phyloP scores from a whole-genome alignment of 2,329 filamentous ascomycete species.

The Didymella pomorum region DNA sequence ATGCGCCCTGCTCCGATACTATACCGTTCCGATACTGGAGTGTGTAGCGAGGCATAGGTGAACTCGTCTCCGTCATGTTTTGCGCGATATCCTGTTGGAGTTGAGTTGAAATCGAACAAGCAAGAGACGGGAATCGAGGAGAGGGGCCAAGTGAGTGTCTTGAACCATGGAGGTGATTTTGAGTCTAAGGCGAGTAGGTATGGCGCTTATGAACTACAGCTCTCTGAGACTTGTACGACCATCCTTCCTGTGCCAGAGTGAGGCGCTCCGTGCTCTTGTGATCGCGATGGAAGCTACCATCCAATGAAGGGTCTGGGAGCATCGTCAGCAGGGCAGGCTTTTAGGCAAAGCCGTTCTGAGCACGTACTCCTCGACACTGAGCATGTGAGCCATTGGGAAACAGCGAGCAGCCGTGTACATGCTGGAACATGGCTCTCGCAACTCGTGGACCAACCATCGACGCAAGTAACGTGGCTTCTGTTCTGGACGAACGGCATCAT shows the following conservation, averaged over 20 bases:
- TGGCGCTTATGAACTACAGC: slow-evolving; percentile 45
- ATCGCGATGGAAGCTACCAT: slow-evolving; percentile 22
- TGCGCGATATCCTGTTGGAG: not conserved
- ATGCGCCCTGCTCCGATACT: slow-evolving; percentile 26
- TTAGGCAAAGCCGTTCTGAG: slow-evolving; percentile 33
- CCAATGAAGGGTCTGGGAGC: slow-evolving; percentile 41
- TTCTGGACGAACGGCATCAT: slow-evolving; percentile 22
- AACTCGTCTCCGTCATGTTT: slow-evolving; percentile 9
- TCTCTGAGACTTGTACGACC: slow-evolving; percentile 45
- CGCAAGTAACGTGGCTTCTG: slow-evolving; percentile 30
- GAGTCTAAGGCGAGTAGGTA: slow-evolving; percentile 36
- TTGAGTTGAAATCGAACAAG: slow-evolving; percentile 2
- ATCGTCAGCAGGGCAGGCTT: slow-evolving; percentile 30
- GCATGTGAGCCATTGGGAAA: slow-evolving; percentile 42
- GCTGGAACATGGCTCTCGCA: slow-evolving; percentile 45
- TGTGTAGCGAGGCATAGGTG: not conserved
- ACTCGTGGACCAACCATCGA: slow-evolving; percentile 41
- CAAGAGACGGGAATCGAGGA: slow-evolving; percentile 27
- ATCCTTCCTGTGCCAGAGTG: slow-evolving; percentile 28
- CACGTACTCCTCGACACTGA: slow-evolving; percentile 25
- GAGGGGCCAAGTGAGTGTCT: slow-evolving; percentile 36
- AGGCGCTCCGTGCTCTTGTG: slow-evolving; percentile 30
- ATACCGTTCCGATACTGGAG: slow-evolving; percentile 1
- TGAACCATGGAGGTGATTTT: slow-evolving; percentile 30
- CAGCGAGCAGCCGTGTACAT: slow-evolving; percentile 43